A percentile compares a stretch with the other conserved stretches of the same genome.
Evolutionary conservation across 148 eudicot species (phyloP).

Genomic region (Chenopodium formosanum): DNA sequence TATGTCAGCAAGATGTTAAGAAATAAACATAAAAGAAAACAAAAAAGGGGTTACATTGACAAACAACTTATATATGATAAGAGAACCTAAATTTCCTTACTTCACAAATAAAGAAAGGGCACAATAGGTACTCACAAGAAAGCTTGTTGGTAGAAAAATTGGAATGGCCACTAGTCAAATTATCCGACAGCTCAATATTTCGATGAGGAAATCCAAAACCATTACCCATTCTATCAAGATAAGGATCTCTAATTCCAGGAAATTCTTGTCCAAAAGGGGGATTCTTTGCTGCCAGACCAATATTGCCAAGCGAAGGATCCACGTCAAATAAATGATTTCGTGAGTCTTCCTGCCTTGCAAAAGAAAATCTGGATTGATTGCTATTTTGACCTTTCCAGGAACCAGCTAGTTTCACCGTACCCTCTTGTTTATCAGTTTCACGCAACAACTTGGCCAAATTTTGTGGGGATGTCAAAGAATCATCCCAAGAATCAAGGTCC

Average conservation of each 20-base stretch:
- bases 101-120: neutral
- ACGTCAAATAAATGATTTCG: slow-evolving; percentile 33
- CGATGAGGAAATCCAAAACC: slow-evolving; percentile 48
- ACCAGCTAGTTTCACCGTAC: slow-evolving; percentile 38
- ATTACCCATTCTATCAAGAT: slow-evolving; percentile 37
- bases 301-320: slow-evolving; percentile 41
- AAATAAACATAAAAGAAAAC: neutral
- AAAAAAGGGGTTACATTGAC: neutral
- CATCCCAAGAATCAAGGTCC: slow-evolving; percentile 85
- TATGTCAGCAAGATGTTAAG: slow-evolving; percentile 2
- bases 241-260: slow-evolving; percentile 39
- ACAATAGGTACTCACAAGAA: slow-evolving; percentile 47
- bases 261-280: slow-evolving; percentile 41
- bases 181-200: slow-evolving; percentile 42
- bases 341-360: slow-evolving; percentile 84
- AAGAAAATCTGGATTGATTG: slow-evolving; percentile 92
- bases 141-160: slow-evolving; percentile 44
- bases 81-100: neutral
- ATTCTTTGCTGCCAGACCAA: slow-evolving; percentile 34
- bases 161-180: slow-evolving; percentile 39
- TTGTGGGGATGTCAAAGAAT: slow-evolving; percentile 69
- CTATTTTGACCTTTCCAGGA: slow-evolving; percentile 64
- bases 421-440: slow-evolving; percentile 58
- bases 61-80: neutral
- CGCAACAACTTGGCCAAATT: slow-evolving; percentile 67